Evolutionary conservation across 164 flowering plant genomes (phyloP).

Genomic region (Annona cherimola): DNA sequence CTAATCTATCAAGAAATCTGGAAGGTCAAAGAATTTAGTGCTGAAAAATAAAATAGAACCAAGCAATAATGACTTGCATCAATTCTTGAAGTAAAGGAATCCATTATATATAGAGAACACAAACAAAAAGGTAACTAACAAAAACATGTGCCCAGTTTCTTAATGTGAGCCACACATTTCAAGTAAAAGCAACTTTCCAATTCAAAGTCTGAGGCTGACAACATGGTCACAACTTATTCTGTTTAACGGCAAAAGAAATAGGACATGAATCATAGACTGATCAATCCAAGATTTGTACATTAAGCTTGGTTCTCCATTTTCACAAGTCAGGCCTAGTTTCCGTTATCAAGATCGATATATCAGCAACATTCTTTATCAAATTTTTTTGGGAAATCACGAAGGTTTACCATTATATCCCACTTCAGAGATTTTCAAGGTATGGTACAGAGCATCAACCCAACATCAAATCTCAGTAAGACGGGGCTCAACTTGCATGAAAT

Average conservation of each 20-base stretch:
- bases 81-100: too few relatives aligned
- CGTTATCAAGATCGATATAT: background rate
- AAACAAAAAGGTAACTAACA: background rate
- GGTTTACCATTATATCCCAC: background rate
- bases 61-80: background rate
- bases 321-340: background rate
- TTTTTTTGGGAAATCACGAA: background rate
- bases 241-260: background rate
- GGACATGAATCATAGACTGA: background rate
- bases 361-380: background rate
- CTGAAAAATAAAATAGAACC: conserved; percentile 1
- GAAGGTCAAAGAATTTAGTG: conserved; percentile 13
- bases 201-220: background rate
- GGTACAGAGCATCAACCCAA: background rate
- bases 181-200: background rate
- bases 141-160: background rate
- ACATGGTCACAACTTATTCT: background rate
- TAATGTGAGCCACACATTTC: background rate
- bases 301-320: background rate
- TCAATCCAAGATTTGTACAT: background rate
- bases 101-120: background rate
- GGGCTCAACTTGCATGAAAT: background rate
- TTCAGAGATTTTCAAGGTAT: background rate
- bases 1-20: conserved; percentile 87
- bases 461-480: background rate